Evolutionary conservation across 306 rosid genomes (phyloP), one percentile per base, ranked within the genome.

Genomic region (Prunus campanulata): DNA sequence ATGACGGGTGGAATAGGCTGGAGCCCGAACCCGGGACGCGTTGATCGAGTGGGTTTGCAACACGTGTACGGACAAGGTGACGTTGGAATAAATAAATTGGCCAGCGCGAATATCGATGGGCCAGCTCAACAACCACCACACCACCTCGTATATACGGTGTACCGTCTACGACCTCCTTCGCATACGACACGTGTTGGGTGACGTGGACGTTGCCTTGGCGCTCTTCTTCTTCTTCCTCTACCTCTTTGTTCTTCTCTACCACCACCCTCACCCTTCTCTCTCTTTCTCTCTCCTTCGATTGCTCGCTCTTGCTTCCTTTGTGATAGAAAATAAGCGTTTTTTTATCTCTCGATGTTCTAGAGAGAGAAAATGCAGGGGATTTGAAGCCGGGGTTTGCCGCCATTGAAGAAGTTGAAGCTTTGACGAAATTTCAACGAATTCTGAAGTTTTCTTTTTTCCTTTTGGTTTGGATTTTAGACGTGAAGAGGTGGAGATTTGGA

Each of bases 51-150:
- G 29, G 1, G 0, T 0, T 1, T 5, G 0, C 0, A 78, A 76
- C 96, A 94, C 93, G 93, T 90, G 93, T 77, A 83, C 85, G 93
- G 91, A 3, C 12, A 1, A 2, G 32, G 74, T 84, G 69, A 75
- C 22, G 25, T 42, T 49, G 42, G 84, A 87, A 88, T 82, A 85
- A 83, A 82, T 62, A 85, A 76, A 39, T 51, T 65, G 68, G 85
- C 74, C 86, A 81, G 83, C 96, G 78, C 85, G 85, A 88, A 82
- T 83, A 54, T 42, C 86, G 77, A 85, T 47, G 85, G 81, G 86
- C 96, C 98, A 94, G 85, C 96, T 89, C 95, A 88, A 82, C 91
- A 79, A 88, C 83, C 80, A 86, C 88, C 87, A 79, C 76, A 67
- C 83, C 74, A 74, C 74, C 61, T 71, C 81, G 87, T 93, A 86